Evolutionary conservation across 352 stramenopile species (phyloP).

Genomic region (Pythium utonaiense): DNA sequence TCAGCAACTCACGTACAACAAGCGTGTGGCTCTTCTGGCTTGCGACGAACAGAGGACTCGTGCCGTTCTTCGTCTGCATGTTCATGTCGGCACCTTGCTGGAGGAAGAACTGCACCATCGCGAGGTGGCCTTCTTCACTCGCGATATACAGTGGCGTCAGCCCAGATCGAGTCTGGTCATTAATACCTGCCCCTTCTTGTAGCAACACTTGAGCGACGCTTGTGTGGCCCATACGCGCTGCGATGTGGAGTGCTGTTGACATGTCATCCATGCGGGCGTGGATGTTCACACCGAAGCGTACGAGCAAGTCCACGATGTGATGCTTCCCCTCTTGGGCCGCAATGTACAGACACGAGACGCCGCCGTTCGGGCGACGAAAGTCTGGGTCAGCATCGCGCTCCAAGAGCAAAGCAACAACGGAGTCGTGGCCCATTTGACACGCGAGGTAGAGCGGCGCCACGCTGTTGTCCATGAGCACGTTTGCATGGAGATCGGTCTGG

Average conservation of each 20-base stretch:
- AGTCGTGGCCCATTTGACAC: constrained; percentile 78
- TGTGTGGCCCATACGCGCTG: constrained; percentile 73
- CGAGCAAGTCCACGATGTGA: constrained; percentile 51
- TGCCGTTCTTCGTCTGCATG: constrained; percentile 51
- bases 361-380: constrained; percentile 55
- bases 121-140: constrained; percentile 74
- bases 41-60: constrained; percentile 73
- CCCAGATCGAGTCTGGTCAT: constrained; percentile 76
- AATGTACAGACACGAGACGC: constrained; percentile 83
- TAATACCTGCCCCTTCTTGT: constrained; percentile 41
- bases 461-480: constrained; percentile 80
- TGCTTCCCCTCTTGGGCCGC: constrained; percentile 76
- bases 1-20: constrained; percentile 55
- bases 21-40: constrained; percentile 61
- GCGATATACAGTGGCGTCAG: constrained; percentile 80
- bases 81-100: constrained; percentile 29
- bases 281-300: constrained; percentile 46
- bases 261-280: constrained; percentile 71
- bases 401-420: constrained; percentile 57
- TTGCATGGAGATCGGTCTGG: constrained; percentile 49
- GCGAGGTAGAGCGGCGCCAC: constrained; percentile 79
- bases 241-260: constrained; percentile 79
- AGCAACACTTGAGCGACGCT: constrained; percentile 50
- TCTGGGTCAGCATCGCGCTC: constrained; percentile 52
- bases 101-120: constrained; percentile 61